phyloP scores from a whole-genome alignment of 2,329 filamentous ascomycete species.

The Biscogniauxia marginata region DNA sequence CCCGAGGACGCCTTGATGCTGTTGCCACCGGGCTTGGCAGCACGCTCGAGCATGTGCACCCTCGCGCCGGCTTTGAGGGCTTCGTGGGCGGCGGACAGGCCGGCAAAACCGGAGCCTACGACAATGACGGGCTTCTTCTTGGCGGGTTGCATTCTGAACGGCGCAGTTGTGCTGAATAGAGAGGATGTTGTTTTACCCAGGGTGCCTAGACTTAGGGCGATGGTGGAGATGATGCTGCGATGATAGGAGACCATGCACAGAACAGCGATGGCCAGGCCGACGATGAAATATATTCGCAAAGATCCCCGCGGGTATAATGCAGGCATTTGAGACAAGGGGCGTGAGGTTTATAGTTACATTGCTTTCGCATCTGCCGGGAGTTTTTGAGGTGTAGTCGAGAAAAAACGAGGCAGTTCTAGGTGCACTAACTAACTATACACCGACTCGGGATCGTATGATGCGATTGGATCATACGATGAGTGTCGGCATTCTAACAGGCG shows the following conservation, averaged over 20 bases:
- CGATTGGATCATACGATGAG: background rate
- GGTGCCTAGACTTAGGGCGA: background rate
- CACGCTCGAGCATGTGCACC: conserved; percentile 59
- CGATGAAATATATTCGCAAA: background rate
- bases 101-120: conserved; percentile 65
- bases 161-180: background rate
- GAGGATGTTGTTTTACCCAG: background rate
- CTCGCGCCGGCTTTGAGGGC: conserved; percentile 51
- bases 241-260: background rate
- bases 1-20: conserved; percentile 67
- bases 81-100: conserved; percentile 57
- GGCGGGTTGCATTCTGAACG: background rate
- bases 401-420: background rate
- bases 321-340: background rate
- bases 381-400: background rate
- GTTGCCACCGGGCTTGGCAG: conserved; percentile 60
- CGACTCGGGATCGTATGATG: background rate
- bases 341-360: background rate
- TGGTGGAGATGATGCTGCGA: background rate
- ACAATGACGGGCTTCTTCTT: conserved; percentile 48
- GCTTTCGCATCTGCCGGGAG: background rate
- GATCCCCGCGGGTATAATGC: background rate
- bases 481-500: background rate
- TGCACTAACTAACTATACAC: too few relatives aligned
- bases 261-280: background rate